A percentile compares a stretch with the other conserved stretches of the same genome.
Conservation (phyloP, 257 asterid species). For the Solanum microdontum region DNA sequence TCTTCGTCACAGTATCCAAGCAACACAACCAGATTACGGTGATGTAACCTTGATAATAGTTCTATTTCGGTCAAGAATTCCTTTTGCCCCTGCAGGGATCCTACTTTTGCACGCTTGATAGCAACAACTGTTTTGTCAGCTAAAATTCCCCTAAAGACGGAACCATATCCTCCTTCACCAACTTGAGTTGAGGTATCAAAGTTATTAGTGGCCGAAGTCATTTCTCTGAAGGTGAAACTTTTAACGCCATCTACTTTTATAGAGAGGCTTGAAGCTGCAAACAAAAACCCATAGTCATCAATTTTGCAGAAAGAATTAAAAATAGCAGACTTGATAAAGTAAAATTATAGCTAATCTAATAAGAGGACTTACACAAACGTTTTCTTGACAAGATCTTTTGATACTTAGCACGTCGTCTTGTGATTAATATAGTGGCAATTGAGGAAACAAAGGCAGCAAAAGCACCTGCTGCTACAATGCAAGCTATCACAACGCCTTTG, state of each 20-base stretch:
- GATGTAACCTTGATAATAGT: constrained; percentile 33
- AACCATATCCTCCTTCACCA: constrained; percentile 43
- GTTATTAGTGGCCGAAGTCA: constrained; percentile 22
- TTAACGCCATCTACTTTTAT: constrained; percentile 32
- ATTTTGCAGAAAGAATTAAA: not conserved
- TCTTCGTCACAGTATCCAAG: constrained; percentile 67
- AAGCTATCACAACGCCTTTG: constrained; percentile 13
- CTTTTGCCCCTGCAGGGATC: constrained; percentile 36
- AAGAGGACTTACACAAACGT: constrained; percentile 15
- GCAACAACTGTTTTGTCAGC: constrained; percentile 24
- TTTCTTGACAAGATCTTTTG: constrained; percentile 10
- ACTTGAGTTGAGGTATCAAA: constrained; percentile 24
- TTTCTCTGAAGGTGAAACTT: constrained; percentile 24
- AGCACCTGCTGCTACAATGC: constrained; percentile 15
- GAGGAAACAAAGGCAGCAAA: constrained; percentile 15
- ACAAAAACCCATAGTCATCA: not conserved
- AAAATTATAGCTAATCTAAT: not conserved
- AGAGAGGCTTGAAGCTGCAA: constrained; percentile 26
- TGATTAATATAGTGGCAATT: constrained; percentile 12
- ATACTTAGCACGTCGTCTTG: constrained; percentile 13
- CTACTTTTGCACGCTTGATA: constrained; percentile 33
- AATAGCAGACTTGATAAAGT: not conserved
- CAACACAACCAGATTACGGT: constrained; percentile 34
- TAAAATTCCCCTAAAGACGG: constrained; percentile 24
- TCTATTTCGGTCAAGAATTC: constrained; percentile 40